Conservation (phyloP, 257 asterid species). For the Solanum peruvianum region DNA sequence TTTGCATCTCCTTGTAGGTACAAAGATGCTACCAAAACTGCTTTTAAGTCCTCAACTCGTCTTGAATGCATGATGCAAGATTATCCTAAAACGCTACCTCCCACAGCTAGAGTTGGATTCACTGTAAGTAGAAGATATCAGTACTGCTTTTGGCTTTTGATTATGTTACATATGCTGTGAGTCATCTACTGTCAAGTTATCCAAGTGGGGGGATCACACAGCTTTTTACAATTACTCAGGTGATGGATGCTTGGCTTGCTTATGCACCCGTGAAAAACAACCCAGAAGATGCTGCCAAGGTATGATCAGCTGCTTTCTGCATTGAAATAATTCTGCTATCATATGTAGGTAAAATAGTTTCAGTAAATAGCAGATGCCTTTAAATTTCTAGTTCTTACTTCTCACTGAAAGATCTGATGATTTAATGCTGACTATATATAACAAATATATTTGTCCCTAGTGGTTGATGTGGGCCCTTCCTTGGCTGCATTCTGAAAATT, state of each 20-base stretch:
- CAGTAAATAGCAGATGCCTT: background rate
- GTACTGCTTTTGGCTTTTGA: background rate
- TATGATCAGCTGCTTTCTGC: constrained; percentile 6
- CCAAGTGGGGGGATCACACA: background rate
- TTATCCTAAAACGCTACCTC: constrained; percentile 90
- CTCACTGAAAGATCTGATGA: background rate
- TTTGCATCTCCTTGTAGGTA: constrained; percentile 41
- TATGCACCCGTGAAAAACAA: constrained; percentile 99
- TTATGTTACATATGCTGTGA: background rate
- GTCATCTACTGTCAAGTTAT: background rate
- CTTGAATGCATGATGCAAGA: constrained; percentile 99
- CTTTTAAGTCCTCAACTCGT: constrained; percentile 93
- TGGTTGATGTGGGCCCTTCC: background rate
- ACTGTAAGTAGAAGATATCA: constrained; percentile 50
- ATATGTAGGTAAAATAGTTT: background rate
- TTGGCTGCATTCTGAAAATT: background rate
- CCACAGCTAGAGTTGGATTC: constrained; percentile 95
- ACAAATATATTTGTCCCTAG: background rate
- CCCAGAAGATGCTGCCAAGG: constrained; percentile 99
- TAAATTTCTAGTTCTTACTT: background rate
- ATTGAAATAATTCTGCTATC: background rate
- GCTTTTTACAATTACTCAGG: constrained; percentile 24
- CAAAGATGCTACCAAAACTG: constrained; percentile 82
- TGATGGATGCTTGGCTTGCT: constrained; percentile 89
- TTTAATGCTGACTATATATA: background rate